Percentiles rank a stretch among this genome's conserved stretches.
These are phyloP conservation scores for Epichloe uncinata DNA, from an alignment of 2,329 filamentous ascomycete species.

Conservation along the genomic window DNA sequence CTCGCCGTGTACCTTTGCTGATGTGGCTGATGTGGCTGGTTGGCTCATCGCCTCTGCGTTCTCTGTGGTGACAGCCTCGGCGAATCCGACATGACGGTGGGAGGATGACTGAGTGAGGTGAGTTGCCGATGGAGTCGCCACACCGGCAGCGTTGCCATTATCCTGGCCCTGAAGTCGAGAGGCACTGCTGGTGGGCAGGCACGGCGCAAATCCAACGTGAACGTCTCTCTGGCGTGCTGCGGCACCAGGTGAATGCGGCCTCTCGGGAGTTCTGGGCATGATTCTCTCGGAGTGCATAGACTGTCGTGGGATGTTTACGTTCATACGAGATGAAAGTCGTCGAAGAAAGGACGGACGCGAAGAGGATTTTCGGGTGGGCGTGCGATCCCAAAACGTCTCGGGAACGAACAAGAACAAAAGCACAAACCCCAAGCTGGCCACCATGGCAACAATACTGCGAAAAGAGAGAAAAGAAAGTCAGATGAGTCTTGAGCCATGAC, in stretches of 20 bases:
- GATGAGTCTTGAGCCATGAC: neutral
- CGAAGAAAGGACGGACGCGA: slow-evolving; percentile 34
- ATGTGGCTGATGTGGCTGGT: neutral
- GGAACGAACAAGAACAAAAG: slow-evolving; percentile 84
- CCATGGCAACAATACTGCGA: slow-evolving; percentile 64
- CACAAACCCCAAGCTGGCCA: slow-evolving; percentile 56
- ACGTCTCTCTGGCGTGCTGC: slow-evolving; percentile 14
- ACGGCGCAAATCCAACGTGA: slow-evolving; percentile 20
- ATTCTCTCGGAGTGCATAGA: neutral
- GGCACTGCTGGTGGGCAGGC: neutral
- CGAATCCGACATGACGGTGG: slow-evolving; percentile 44
- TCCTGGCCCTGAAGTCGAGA: neutral
- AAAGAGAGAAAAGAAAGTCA: slow-evolving; percentile 7
- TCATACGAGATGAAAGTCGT: slow-evolving; percentile 31
- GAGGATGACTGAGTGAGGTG: neutral
- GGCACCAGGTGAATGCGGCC: slow-evolving; percentile 9
- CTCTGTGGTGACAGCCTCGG: slow-evolving; percentile 12
- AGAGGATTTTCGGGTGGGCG: slow-evolving; percentile 37
- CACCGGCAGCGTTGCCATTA: neutral
- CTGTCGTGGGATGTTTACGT: slow-evolving; percentile 6
- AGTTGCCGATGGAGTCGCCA: slow-evolving; percentile 9
- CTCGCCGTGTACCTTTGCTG: neutral
- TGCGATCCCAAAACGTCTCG: slow-evolving; percentile 91
- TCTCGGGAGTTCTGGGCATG: slow-evolving; percentile 5
- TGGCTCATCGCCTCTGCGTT: neutral